These are phyloP conservation scores for Ogataea wickerhamii DNA, from an alignment of 805 yeast genomes.

Conservation along the genomic window DNA sequence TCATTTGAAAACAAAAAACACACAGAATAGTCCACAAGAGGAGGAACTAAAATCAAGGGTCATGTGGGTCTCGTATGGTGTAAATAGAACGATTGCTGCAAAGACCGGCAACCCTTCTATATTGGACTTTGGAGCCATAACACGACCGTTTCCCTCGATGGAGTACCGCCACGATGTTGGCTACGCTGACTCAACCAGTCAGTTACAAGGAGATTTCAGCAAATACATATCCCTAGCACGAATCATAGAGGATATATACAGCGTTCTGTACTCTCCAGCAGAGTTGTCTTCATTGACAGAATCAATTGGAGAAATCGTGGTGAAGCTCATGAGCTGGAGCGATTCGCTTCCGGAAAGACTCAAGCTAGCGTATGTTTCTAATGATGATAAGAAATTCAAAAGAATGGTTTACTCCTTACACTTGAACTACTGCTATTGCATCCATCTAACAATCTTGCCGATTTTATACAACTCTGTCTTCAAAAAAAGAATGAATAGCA, in stretches of 20 bases:
- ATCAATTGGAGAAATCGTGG: conserved; percentile 19
- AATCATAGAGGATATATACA: conserved; percentile 23
- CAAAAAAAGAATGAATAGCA: conserved; percentile 9
- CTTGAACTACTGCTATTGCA: conserved; percentile 26
- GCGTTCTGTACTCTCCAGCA: conserved; percentile 18
- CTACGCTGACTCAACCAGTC: neutral
- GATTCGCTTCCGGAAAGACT: conserved; percentile 18
- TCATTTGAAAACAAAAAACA: conserved; percentile 7
- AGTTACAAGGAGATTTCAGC: conserved; percentile 16
- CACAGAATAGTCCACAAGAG: conserved; percentile 5
- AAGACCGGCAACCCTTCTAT: conserved; percentile 26
- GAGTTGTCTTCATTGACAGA: conserved; percentile 13
- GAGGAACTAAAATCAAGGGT: conserved; percentile 22
- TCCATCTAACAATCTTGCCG: conserved; percentile 29
- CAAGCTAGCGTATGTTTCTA: conserved; percentile 11
- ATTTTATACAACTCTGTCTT: conserved; percentile 25
- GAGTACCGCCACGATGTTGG: conserved; percentile 6
- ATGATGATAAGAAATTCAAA: conserved; percentile 12
- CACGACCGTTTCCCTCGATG: conserved; percentile 20
- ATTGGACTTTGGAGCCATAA: conserved; percentile 14
- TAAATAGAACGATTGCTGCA: conserved; percentile 24
- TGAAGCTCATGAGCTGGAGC: conserved; percentile 25
- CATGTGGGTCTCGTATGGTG: conserved; percentile 27
- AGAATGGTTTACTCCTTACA: conserved; percentile 25
- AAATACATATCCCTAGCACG: conserved; percentile 21